Percentiles rank a stretch among this genome's conserved stretches.
These are phyloP conservation scores for Mrakiaceae sp. DNA, from an alignment of 1,284 basidiomycete genomes.

Conservation along the genomic window DNA sequence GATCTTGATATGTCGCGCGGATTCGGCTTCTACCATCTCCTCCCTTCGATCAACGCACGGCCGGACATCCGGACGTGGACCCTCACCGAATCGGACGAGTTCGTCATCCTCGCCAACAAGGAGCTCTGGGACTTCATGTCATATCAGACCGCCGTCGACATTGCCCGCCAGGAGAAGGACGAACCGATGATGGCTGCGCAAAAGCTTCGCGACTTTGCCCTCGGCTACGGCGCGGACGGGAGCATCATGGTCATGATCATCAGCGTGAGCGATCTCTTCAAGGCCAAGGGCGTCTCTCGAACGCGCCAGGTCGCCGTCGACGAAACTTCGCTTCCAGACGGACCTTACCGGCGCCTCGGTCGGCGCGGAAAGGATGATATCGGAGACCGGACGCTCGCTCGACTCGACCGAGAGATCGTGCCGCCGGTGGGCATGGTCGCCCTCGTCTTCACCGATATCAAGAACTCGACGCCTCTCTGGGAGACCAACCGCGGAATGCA, in stretches of 20 bases:
- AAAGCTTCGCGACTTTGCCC: conserved; percentile 90
- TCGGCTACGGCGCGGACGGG: conserved; percentile 90
- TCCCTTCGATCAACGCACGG: conserved; percentile 81
- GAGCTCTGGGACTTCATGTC: conserved; percentile 91
- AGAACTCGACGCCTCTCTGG: conserved; percentile 95
- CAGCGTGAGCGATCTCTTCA: conserved; percentile 68
- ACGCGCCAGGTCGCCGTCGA: conserved; percentile 31
- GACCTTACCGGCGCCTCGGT: conserved; percentile 2
- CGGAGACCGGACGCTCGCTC: conserved; percentile 40
- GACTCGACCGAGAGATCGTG: conserved; percentile 68
- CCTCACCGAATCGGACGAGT: conserved; percentile 81
- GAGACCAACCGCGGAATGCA: conserved; percentile 95
- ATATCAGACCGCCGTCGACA: conserved; percentile 93
- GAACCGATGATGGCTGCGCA: conserved; percentile 97
- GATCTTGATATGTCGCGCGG: conserved; percentile 74
- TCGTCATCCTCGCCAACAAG: conserved; percentile 88
- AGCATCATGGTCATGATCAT: conserved; percentile 99
- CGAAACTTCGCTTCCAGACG: conserved; percentile 44
- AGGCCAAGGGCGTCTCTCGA: conserved; percentile 29
- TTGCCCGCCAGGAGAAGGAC: conserved; percentile 69
- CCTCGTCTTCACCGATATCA: conserved; percentile 96
- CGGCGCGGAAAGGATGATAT: conserved; percentile 30
- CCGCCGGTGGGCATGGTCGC: conserved; percentile 83
- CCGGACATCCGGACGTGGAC: conserved; percentile 65
- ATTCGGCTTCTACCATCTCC: conserved; percentile 86